Base-by-base conservation (phyloP, 139 green algal genomes). In the Closterium sp. region DNA sequence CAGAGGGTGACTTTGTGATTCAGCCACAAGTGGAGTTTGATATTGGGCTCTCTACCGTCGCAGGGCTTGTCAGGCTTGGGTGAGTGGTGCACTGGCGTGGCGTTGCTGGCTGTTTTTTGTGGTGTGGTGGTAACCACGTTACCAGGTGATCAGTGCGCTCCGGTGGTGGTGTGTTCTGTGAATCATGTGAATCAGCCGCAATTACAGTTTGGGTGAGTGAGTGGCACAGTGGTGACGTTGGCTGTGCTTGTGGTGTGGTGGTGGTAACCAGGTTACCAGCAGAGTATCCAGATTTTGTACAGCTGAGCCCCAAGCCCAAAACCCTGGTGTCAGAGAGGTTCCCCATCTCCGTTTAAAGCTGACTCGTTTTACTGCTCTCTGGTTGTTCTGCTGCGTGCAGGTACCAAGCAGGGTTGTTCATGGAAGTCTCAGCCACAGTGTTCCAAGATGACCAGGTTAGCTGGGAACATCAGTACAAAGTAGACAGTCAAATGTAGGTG, bases 11-110 rank as follows among this genome's bases (percentile, higher is more conserved):
- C 31, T 91, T 91, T 88, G 84, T 45, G 62, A 88, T 91, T 70
- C 89, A 91, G 31, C 84, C 89, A 2, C 34, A 91, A 21, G 89
- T 91, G 89, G 89, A 91, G 24, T 91, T 91, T 87, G 89, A 91
- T 31, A 38, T 91, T 10, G 84, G 89, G 6, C 22, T 91, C 30
- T 42, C 31, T 28, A 91, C 89, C 4, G 89, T 91, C 6, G 32
- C 29, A 17, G 89, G 89, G 22, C 89, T 91, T 27, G 31, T 86
- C 30, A 89, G 84, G 21, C 89, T 91, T 27, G 89, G 89, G 89
- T 91, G 84, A 86, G 88, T 84, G 38, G 6, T 87, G 85, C 10
- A 86, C n/a, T n/a, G n/a, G n/a, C 42, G 42, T 62, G 42, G 5
- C 42, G 42, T 7, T 62, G 42, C 30, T 88, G 30, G 5, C 7